These are phyloP conservation scores for Pyrenophora graminea DNA, from an alignment of 2,329 filamentous ascomycete species.

Conservation along the genomic window DNA sequence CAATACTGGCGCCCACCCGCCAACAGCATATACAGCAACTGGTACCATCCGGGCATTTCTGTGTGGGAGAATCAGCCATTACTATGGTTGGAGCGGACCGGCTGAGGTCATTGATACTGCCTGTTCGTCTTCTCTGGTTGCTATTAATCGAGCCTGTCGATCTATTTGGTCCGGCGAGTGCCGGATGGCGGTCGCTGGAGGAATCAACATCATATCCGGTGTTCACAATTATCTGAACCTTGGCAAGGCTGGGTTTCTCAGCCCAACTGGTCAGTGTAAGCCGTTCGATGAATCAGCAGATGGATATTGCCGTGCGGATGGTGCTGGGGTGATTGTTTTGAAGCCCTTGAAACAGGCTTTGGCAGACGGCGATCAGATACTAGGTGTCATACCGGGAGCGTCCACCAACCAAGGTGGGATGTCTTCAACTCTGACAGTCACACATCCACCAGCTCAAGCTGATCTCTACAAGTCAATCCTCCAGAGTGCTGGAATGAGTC, in stretches of 20 bases:
- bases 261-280: slow-evolving; percentile 1
- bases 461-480: slow-evolving; percentile 21
- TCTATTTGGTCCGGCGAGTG: slow-evolving; percentile 37
- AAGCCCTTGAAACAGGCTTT: slow-evolving; percentile 34
- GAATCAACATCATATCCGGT: slow-evolving; percentile 21
- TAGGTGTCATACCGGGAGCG: slow-evolving; percentile 33
- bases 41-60: slow-evolving; percentile 31
- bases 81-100: slow-evolving; percentile 35
- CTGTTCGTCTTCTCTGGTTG: slow-evolving; percentile 40
- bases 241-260: slow-evolving; percentile 1
- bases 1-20: slow-evolving; percentile 17
- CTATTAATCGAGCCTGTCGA: slow-evolving; percentile 36
- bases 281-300: background rate
- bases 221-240: background rate
- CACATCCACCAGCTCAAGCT: slow-evolving; percentile 26
- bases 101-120: slow-evolving; percentile 42
- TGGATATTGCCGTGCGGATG: slow-evolving; percentile 4
- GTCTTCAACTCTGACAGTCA: slow-evolving; percentile 24
- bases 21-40: slow-evolving; percentile 23
- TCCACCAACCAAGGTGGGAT: slow-evolving; percentile 37
- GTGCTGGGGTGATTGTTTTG: slow-evolving; percentile 26
- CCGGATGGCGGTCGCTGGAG: slow-evolving; percentile 32
- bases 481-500: slow-evolving; percentile 34
- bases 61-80: slow-evolving; percentile 28
- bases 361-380: slow-evolving; percentile 34